Percentiles rank a stretch among this genome's conserved stretches.
Evolutionary conservation across 768 basidiomycete genomes (phyloP).

Genomic region (Xerocomus potaroensis): DNA sequence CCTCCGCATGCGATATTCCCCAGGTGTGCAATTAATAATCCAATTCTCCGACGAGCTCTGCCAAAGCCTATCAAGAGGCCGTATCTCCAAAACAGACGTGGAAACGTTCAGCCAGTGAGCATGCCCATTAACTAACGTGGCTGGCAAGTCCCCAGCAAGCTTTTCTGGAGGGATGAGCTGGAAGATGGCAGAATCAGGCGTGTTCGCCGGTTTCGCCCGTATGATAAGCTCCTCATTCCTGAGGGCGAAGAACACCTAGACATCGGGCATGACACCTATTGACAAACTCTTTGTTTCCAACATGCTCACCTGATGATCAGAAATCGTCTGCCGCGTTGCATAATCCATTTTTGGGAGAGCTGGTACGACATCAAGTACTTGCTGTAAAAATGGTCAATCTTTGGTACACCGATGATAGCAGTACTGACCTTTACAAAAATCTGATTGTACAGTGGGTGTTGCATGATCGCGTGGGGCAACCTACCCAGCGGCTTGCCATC

Average conservation of each 20-base stretch:
- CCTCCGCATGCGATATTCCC: conserved; percentile 1
- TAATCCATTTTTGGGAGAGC: conserved; percentile 24
- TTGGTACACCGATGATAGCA: too few relatives aligned
- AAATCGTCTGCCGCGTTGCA: conserved; percentile 15
- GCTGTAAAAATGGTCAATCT: conserved; percentile 5
- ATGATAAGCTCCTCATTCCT: conserved; percentile 17
- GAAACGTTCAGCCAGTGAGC: conserved; percentile 32
- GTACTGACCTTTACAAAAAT: conserved; percentile 20
- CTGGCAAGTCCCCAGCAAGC: conserved; percentile 25
- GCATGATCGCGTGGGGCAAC: conserved; percentile 10
- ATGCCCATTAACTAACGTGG: conserved; percentile 16
- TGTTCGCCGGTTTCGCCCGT: conserved; percentile 3
- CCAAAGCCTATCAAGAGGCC: conserved; percentile 26
- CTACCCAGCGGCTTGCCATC: conserved; percentile 20
- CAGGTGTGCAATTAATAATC: conserved; percentile 11
- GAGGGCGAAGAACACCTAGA: conserved; percentile 25
- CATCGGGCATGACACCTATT: background rate
- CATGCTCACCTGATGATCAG: conserved; percentile 15
- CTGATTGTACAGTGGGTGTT: conserved; percentile 9
- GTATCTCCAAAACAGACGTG: conserved; percentile 23
- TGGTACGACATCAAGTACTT: conserved; percentile 16
- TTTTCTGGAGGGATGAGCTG: conserved; percentile 24
- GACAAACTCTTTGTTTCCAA: background rate
- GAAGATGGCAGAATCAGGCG: background rate
- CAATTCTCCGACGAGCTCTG: conserved; percentile 23